phyloP scores from a whole-genome alignment of 805 yeast species.

The Soucietia sequanensis region DNA sequence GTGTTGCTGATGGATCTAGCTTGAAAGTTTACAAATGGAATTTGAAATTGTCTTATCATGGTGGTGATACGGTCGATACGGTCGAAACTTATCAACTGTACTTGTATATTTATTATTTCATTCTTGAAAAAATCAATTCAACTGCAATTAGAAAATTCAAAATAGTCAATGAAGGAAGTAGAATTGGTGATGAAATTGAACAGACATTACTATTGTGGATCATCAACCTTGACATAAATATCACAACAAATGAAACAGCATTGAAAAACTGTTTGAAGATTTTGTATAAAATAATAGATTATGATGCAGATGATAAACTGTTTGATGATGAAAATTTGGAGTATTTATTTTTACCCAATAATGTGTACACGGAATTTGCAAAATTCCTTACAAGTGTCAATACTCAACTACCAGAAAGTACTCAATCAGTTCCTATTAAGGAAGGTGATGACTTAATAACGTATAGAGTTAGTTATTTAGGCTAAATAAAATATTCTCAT shows the following conservation, averaged over 20 bases:
- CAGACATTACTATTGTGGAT: constrained; percentile 35
- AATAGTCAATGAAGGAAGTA: constrained; percentile 9
- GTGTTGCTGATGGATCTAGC: constrained; percentile 14
- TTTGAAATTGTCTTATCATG: constrained; percentile 27
- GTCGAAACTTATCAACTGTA: constrained; percentile 33
- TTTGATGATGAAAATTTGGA: constrained; percentile 11
- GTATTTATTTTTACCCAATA: constrained; percentile 6
- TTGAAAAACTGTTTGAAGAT: constrained; percentile 28
- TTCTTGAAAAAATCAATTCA: constrained; percentile 42
- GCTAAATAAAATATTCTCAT: no score
- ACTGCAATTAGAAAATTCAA: constrained; percentile 34
- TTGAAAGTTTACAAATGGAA: constrained; percentile 57
- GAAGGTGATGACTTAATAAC: constrained; percentile 10
- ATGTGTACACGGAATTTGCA: constrained; percentile 14
- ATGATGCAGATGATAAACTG: constrained; percentile 9
- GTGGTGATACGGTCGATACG: no score
- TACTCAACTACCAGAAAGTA: constrained; percentile 16
- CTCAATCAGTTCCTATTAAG: constrained; percentile 10
- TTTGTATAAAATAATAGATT: no score
- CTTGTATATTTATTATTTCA: constrained; percentile 33
- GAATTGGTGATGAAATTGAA: no score
- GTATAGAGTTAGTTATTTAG: constrained; percentile 26
- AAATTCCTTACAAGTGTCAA: constrained; percentile 14
- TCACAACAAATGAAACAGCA: constrained; percentile 15
- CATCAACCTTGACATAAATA: constrained; percentile 31